These are phyloP conservation scores for Cicer judaicum DNA, from an alignment of 306 rosid species.

Conservation along the genomic window DNA sequence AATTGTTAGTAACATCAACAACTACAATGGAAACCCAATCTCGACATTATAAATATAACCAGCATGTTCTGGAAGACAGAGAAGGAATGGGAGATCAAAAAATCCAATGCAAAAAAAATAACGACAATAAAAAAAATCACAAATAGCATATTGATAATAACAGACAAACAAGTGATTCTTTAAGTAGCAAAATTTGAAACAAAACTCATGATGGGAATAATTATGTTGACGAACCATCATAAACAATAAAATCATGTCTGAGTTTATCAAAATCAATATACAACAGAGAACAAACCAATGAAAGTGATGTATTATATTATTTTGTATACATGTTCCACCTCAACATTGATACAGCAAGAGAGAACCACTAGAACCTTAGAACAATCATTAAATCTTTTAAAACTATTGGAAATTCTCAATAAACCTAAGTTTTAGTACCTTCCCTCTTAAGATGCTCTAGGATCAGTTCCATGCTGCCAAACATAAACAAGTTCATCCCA, in stretches of 20 bases:
- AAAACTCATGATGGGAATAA: background rate
- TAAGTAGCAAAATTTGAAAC: conserved; percentile 5
- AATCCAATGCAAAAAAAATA: background rate
- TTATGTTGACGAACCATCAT: conserved; percentile 18
- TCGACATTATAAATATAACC: background rate
- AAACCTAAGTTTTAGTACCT: conserved; percentile 26
- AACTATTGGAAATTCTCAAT: conserved; percentile 24
- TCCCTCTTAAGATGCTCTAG: conserved; percentile 69
- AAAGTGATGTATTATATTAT: conserved; percentile 15
- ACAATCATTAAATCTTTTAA: conserved; percentile 11
- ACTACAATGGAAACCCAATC: background rate
- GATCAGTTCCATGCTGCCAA: conserved; percentile 95
- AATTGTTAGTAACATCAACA: conserved; percentile 27
- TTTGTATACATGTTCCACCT: conserved; percentile 22
- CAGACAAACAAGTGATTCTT: background rate
- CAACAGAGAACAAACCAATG: conserved; percentile 33
- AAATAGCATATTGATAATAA: background rate
- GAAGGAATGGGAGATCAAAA: background rate
- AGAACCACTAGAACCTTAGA: conserved; percentile 7
- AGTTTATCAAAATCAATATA: conserved; percentile 21
- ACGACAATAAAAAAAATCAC: background rate
- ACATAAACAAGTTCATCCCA: conserved; percentile 96
- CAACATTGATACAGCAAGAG: conserved; percentile 31
- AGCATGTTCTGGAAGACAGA: background rate
- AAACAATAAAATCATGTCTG: background rate